phyloP scores from a whole-genome alignment of 257 asterid species.

The Orobanche coerulescens region DNA sequence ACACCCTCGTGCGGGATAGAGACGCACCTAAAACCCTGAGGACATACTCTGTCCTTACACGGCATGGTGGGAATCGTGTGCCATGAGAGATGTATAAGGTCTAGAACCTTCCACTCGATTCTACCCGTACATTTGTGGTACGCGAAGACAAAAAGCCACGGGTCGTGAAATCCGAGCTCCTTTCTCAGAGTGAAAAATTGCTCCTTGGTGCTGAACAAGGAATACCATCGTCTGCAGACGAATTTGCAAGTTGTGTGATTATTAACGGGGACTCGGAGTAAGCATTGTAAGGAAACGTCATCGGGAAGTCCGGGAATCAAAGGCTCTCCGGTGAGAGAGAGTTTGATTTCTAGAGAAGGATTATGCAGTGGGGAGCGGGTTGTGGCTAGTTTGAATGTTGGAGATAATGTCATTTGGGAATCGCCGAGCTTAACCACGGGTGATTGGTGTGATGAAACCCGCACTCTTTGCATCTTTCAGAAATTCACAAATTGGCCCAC shows the following conservation, averaged over 20 bases:
- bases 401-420: constrained; percentile 80
- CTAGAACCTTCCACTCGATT: constrained; percentile 82
- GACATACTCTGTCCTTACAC: constrained; percentile 79
- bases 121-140: constrained; percentile 77
- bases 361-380: constrained; percentile 35
- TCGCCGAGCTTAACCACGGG: constrained; percentile 83
- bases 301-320: constrained; percentile 90
- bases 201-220: constrained; percentile 64
- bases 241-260: constrained; percentile 43
- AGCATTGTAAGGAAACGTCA: constrained; percentile 82
- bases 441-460: constrained; percentile 67
- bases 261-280: constrained; percentile 72
- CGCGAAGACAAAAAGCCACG: constrained; percentile 83
- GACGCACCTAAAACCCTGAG: constrained; percentile 81
- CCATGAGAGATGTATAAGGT: constrained; percentile 61
- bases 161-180: constrained; percentile 74
- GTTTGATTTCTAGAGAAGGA: constrained; percentile 39
- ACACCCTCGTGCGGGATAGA: constrained; percentile 67
- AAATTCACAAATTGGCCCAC: background rate
- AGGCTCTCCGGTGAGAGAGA: constrained; percentile 46
- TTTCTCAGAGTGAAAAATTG: constrained; percentile 64
- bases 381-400: constrained; percentile 60
- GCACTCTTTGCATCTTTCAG: constrained; percentile 53
- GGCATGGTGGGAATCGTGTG: constrained; percentile 93
- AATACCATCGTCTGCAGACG: constrained; percentile 78